Base-by-base conservation (phyloP, 768 basidiomycete species). In the Suillus brevipes region DNA sequence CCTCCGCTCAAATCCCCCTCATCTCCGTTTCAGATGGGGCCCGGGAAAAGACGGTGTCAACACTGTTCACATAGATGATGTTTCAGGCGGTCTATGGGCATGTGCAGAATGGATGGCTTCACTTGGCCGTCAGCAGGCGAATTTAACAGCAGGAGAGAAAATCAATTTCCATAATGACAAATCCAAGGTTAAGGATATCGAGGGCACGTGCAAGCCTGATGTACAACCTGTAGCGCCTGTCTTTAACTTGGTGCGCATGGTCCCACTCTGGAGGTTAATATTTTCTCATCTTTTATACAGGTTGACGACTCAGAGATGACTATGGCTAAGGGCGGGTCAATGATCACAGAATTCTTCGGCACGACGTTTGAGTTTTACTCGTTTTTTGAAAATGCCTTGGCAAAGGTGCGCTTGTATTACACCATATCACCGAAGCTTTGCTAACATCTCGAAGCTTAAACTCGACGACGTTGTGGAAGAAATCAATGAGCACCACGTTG, bases 301-400 rank as follows among this genome's bases (percentile, higher is more conserved):
- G 86, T 88, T 68, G 93, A 94, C 71, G 89, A 94, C 67, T 87
- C 90, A 8, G 81, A 91, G 53, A 87, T 83, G 68, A 91, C 91
- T 6, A 78, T 90, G 47, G 75, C 87, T 38, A 89, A 87, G 65
- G 83, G 88, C 7, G 90, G 89, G 9, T 82, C 87, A 61, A 84
- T 82, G 23, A 82, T 90, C 43, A 87, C 90, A 1, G 84, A 88
- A 18, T 84, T 86, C 72, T 94, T 94, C 70, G 89, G 87, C 53
- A 92, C 92, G 16, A 86, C 87, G 0, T 91, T 91, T 45, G 91
- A 94, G 70, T 95, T 92, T 72, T 88, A 92, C 79, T 88, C 86
- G 62, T 74, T 90, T 63, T 75, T 94, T 25, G 86, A 87, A 68
- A 89, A 83, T 67, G 83, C 89, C 3, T 72, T 88, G 49, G 84